phyloP scores from a whole-genome alignment of 2,329 filamentous ascomycete species.

The Pseudovirgaria hyperparasitica region DNA sequence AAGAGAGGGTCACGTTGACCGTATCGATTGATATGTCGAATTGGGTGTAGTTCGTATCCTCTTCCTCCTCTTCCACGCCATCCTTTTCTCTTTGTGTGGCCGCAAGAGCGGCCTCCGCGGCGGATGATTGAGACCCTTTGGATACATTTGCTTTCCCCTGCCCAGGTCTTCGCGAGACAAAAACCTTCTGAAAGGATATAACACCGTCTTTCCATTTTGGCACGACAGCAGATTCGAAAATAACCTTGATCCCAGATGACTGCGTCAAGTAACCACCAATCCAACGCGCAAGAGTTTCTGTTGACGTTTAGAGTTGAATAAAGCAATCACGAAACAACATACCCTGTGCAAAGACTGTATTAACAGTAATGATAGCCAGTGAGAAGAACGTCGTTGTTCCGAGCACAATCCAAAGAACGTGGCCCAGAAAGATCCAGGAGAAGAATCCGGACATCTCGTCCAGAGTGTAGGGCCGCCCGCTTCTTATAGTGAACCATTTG shows the following conservation, averaged over 20 bases:
- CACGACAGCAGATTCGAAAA: constrained; percentile 96
- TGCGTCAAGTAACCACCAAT: constrained; percentile 91
- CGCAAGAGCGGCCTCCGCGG: constrained; percentile 74
- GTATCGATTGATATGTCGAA: constrained; percentile 92
- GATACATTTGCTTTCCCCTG: constrained; percentile 71
- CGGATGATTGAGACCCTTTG: constrained; percentile 78
- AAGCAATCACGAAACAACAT: constrained; percentile 13
- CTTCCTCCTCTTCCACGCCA: constrained; percentile 41
- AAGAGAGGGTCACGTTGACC: constrained; percentile 91
- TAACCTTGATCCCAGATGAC: constrained; percentile 82
- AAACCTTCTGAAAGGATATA: constrained; percentile 93
- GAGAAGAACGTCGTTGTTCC: constrained; percentile 97
- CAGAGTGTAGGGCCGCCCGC: constrained; percentile 83
- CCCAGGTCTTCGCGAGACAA: constrained; percentile 81
- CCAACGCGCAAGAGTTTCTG: constrained; percentile 85
- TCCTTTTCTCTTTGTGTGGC: constrained; percentile 38
- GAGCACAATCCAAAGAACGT: constrained; percentile 89
- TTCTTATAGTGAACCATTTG: constrained; percentile 96
- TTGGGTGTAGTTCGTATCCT: constrained; percentile 95
- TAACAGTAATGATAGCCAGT: constrained; percentile 76
- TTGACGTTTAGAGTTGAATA: constrained; percentile 7
- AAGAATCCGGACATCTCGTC: constrained; percentile 94
- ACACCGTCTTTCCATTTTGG: constrained; percentile 92
- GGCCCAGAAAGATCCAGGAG: constrained; percentile 89
- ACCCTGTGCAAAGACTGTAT: constrained; percentile 93